Conservation (phyloP, 176 grass and related monocot species). For the Pontederia crassipes region DNA sequence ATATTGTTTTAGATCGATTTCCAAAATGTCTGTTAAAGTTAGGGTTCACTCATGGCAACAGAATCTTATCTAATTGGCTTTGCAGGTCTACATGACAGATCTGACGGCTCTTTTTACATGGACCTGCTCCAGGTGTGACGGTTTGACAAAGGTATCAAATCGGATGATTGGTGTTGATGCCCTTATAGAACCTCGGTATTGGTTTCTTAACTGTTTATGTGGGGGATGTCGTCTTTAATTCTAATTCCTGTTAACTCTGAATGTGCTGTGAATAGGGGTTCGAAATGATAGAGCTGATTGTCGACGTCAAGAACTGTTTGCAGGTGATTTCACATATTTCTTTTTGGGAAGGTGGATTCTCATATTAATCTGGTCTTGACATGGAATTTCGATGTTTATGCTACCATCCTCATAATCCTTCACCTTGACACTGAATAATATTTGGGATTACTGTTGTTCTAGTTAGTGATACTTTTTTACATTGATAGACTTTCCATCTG, state of each 20-base stretch:
- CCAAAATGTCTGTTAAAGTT: slow-evolving; percentile 1
- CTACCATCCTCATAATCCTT: slow-evolving; percentile 1
- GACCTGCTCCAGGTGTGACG: slow-evolving; percentile 68
- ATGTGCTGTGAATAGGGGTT: slow-evolving; percentile 46
- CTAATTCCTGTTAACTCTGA: neutral
- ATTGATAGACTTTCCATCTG: neutral
- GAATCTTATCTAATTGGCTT: neutral
- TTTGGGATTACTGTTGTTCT: neutral
- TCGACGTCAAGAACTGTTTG: slow-evolving; percentile 80
- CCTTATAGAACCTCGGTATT: neutral
- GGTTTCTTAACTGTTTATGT: slow-evolving; percentile 4
- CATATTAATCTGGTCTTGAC: neutral
- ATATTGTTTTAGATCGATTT: neutral
- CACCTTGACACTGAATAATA: slow-evolving; percentile 14
- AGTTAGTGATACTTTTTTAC: neutral
- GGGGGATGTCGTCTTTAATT: neutral
- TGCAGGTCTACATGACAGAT: slow-evolving; percentile 86
- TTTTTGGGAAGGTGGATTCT: neutral
- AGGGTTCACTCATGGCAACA: neutral
- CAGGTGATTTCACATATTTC: slow-evolving; percentile 29
- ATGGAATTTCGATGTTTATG: neutral
- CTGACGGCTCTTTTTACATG: slow-evolving; percentile 63
- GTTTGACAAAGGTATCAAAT: slow-evolving; percentile 56
- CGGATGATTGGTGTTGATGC: neutral
- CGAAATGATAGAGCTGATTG: slow-evolving; percentile 80